These are phyloP conservation scores for Paecilomyces sp. DNA, from an alignment of 2,329 filamentous ascomycete species.

Conservation along the genomic window DNA sequence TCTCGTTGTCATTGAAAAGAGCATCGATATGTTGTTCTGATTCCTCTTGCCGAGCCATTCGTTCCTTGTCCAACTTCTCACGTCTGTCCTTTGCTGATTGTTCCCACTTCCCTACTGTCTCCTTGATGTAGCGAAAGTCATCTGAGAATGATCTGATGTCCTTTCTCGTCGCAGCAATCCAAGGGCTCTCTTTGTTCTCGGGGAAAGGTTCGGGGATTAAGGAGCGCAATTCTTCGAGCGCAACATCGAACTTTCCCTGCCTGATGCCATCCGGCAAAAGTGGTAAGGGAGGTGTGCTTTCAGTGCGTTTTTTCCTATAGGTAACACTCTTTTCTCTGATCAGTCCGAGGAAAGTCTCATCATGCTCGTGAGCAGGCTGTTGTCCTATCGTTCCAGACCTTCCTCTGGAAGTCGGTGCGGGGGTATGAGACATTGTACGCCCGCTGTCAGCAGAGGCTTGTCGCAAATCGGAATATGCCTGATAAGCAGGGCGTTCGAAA, in stretches of 20 bases:
- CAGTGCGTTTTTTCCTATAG: constrained; percentile 24
- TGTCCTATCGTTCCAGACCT: constrained; percentile 11
- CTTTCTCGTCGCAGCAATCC: constrained; percentile 23
- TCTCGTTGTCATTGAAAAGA: constrained; percentile 50
- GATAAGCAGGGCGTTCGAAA: constrained; percentile 35
- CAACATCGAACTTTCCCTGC: constrained; percentile 16
- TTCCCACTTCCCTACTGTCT: constrained; percentile 41
- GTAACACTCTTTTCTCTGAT: constrained; percentile 39
- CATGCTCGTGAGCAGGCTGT: constrained; percentile 22
- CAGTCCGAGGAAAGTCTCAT: constrained; percentile 42
- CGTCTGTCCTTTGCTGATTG: constrained; percentile 35
- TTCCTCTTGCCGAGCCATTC: constrained; percentile 44
- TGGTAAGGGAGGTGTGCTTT: constrained; percentile 17
- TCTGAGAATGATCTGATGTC: constrained; percentile 29
- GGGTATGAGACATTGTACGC: constrained; percentile 33
- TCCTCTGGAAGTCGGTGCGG: constrained; percentile 10
- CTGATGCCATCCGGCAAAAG: constrained; percentile 25
- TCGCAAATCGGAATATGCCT: constrained; percentile 42
- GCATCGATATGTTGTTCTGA: constrained; percentile 47
- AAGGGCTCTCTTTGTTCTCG: constrained; percentile 25
- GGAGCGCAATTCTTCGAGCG: constrained; percentile 27
- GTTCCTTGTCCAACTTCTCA: constrained; percentile 41
- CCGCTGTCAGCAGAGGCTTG: constrained; percentile 39
- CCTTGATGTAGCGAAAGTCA: constrained; percentile 38
- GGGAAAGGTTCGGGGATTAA: constrained; percentile 27